Conservation (phyloP, 257 asterid genomes). For the Solanum lycopersicoides region DNA sequence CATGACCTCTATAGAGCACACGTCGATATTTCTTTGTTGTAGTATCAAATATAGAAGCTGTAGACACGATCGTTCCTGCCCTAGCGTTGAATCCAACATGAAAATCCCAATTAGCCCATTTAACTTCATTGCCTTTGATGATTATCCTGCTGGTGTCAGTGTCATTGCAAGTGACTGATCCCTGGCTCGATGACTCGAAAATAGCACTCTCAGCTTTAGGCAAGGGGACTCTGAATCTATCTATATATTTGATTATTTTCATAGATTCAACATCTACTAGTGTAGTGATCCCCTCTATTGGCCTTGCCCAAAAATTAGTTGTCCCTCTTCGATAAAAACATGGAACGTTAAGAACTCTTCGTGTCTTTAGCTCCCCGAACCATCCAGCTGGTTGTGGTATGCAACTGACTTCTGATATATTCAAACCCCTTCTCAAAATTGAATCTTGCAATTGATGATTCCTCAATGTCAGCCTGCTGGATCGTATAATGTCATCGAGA, state of each 20-base stretch:
- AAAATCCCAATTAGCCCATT: conserved; percentile 61
- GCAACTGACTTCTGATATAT: conserved; percentile 52
- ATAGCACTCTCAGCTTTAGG: conserved; percentile 41
- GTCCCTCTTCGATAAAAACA: conserved; percentile 58
- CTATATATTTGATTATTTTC: conserved; percentile 29
- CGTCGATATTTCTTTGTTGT: conserved; percentile 16
- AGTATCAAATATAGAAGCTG: conserved; percentile 39
- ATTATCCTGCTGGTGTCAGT: conserved; percentile 11
- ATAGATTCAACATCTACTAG: conserved; percentile 36
- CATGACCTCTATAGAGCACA: conserved; percentile 60
- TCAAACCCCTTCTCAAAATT: conserved; percentile 41
- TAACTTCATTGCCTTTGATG: conserved; percentile 29
- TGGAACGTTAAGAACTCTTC: conserved; percentile 33
- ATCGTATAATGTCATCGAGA: conserved; percentile 29
- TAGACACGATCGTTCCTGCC: conserved; percentile 52
- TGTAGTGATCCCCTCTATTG: conserved; percentile 44
- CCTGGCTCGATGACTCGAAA: conserved; percentile 30
- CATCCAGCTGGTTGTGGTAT: conserved; percentile 55
- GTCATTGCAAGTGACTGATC: conserved; percentile 7
- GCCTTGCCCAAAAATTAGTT: conserved; percentile 62
- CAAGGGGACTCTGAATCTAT: conserved; percentile 22
- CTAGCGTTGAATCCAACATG: conserved; percentile 53
- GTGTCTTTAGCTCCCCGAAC: conserved; percentile 48
- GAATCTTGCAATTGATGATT: conserved; percentile 40
- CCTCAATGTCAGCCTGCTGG: conserved; percentile 28